Percentiles rank a stretch among this genome's conserved stretches.
Evolutionary conservation across 257 asterid species (phyloP).

Genomic region (Plantago elongata): DNA sequence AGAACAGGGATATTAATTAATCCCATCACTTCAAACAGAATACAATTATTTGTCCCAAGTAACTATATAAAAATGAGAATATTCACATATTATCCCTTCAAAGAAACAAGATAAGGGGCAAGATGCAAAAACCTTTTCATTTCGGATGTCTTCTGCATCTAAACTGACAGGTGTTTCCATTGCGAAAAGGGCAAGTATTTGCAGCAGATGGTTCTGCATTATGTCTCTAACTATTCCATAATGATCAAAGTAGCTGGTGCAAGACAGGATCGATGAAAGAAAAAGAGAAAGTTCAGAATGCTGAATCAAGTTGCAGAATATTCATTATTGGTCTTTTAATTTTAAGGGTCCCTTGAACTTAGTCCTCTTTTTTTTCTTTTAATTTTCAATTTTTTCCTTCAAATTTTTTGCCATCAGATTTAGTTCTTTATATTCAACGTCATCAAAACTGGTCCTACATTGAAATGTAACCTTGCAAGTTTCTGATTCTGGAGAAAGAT

Average conservation of each 20-base stretch:
- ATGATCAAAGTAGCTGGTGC: slow-evolving; percentile 76
- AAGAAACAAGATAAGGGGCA: too few relatives aligned
- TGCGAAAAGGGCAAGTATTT: slow-evolving; percentile 93
- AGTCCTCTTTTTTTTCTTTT: neutral
- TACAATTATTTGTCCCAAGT: too few relatives aligned
- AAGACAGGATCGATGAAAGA: slow-evolving; percentile 6
- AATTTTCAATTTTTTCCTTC: neutral
- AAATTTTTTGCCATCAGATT: neutral
- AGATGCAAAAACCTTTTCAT: slow-evolving; percentile 59
- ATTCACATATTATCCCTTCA: too few relatives aligned
- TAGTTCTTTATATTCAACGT: neutral
- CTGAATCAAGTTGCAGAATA: neutral
- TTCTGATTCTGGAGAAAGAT: neutral
- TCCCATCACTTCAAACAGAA: too few relatives aligned
- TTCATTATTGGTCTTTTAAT: neutral
- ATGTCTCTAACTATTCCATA: slow-evolving; percentile 94
- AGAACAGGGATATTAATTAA: too few relatives aligned
- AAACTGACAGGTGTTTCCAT: slow-evolving; percentile 99
- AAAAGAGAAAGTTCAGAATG: slow-evolving; percentile 6
- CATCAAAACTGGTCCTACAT: neutral
- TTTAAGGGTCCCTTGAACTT: neutral
- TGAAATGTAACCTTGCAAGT: neutral
- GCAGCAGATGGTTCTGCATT: slow-evolving; percentile 98
- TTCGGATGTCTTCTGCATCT: slow-evolving; percentile 97
- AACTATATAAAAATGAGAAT: too few relatives aligned